A percentile compares a stretch with the other conserved stretches of the same genome.
Evolutionary conservation across 2,329 filamentous ascomycete genomes (phyloP).

Genomic region (Dendrostoma leiphaemia): DNA sequence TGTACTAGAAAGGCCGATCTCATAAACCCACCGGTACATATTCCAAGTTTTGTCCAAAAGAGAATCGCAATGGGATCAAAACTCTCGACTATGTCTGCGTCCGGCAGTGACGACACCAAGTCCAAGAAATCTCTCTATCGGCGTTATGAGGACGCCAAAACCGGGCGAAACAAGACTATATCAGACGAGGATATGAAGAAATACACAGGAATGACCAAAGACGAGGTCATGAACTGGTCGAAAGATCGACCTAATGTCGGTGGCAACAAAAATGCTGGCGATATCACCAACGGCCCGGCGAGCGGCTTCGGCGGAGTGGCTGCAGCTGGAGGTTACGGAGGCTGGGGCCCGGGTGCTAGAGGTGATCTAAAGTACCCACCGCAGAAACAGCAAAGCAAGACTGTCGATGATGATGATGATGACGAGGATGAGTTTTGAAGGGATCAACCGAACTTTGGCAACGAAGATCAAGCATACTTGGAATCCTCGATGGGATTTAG

Average conservation of each 20-base stretch:
- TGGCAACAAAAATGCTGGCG: slow-evolving; percentile 14
- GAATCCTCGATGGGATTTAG: too few species aligned
- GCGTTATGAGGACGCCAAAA: slow-evolving; percentile 23
- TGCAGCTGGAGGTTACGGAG: slow-evolving; percentile 14
- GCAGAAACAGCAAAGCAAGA: not conserved
- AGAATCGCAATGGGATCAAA: not conserved
- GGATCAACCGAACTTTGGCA: too few species aligned
- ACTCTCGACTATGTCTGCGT: not conserved
- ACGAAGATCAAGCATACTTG: too few species aligned
- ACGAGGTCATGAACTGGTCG: slow-evolving; percentile 12
- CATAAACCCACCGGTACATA: too few species aligned
- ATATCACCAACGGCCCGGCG: slow-evolving; percentile 10
- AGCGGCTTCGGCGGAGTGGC: slow-evolving; percentile 11
- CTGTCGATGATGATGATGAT: not conserved
- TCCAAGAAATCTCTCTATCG: slow-evolving; percentile 22
- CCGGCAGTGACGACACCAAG: not conserved
- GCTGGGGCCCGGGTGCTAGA: slow-evolving; percentile 13
- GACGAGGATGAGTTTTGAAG: too few species aligned
- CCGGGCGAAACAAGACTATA: slow-evolving; percentile 24
- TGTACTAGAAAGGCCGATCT: too few species aligned
- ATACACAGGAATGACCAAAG: slow-evolving; percentile 15
- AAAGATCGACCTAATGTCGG: slow-evolving; percentile 9
- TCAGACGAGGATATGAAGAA: slow-evolving; percentile 17
- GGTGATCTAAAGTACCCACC: slow-evolving; percentile 7
- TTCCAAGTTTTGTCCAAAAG: not conserved